A percentile compares a stretch with the other conserved stretches of the same genome.
These are phyloP conservation scores for Eucalyptus pumila DNA, from an alignment of 345 rosid genomes.

Conservation along the genomic window DNA sequence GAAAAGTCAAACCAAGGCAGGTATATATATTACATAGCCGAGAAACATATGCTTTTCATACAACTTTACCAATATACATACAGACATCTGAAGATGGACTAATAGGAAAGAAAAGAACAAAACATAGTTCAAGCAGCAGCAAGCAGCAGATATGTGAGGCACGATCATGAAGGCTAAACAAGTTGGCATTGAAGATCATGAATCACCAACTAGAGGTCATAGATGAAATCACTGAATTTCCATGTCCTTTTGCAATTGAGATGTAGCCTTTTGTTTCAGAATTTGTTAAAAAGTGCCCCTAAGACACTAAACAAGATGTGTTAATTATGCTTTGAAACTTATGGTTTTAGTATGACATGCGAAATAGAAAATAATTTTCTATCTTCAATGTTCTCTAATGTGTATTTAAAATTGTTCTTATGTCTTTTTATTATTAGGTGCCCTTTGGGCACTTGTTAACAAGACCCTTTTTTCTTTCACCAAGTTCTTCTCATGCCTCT, in stretches of 20 bases:
- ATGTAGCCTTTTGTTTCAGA: not conserved
- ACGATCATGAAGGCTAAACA: not conserved
- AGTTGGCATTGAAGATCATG: not conserved
- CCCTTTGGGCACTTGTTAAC: not conserved
- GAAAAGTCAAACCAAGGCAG: not conserved
- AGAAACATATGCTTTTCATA: not conserved
- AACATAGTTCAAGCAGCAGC: not conserved
- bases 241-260: not conserved
- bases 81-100: not conserved
- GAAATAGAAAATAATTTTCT: not conserved
- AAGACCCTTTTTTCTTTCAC: not conserved
- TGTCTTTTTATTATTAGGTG: not conserved
- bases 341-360: not conserved
- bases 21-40: not conserved
- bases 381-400: not conserved
- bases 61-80: not conserved
- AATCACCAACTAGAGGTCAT: not conserved
- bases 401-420: not conserved
- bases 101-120: not conserved
- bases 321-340: not conserved
- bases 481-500: not conserved
- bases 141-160: not conserved
- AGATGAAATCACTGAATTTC: not conserved
- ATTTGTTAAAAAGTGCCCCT: not conserved
- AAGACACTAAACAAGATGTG: not conserved